Evolutionary conservation across 106 monocot species (phyloP).

Genomic region (Dendrobium catenatum): DNA sequence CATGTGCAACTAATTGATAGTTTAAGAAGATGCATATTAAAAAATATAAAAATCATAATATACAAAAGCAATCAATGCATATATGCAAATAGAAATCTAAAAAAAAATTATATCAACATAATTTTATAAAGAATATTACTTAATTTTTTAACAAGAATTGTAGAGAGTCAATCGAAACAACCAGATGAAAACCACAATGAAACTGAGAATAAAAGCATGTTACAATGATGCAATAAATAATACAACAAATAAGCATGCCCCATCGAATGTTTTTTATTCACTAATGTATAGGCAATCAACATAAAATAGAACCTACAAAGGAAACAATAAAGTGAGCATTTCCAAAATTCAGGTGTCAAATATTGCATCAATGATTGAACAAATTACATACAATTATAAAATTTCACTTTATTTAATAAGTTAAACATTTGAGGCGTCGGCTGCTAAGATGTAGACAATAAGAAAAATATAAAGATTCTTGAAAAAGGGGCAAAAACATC

Average conservation of each 20-base stretch:
- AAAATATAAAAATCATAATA: too few relatives aligned
- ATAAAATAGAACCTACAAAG: constrained; percentile 69
- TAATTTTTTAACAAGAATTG: too few relatives aligned
- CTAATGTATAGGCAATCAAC: constrained; percentile 50
- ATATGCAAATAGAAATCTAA: too few relatives aligned
- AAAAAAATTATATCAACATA: too few relatives aligned
- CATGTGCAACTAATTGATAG: too few relatives aligned
- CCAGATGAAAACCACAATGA: too few relatives aligned
- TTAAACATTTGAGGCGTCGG: constrained; percentile 50
- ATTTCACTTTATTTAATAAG: constrained; percentile 61
- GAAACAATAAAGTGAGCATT: not conserved
- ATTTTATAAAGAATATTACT: too few relatives aligned
- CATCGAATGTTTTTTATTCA: constrained; percentile 14
- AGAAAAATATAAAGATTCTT: constrained; percentile 20
- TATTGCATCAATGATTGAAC: not conserved
- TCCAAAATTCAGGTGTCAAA: not conserved
- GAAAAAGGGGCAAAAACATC: constrained; percentile 62
- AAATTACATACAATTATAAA: not conserved
- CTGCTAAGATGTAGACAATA: constrained; percentile 60
- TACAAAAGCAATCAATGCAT: too few relatives aligned
- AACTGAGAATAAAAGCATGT: too few relatives aligned
- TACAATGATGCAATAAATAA: too few relatives aligned
- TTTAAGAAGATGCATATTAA: too few relatives aligned
- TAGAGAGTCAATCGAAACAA: too few relatives aligned
- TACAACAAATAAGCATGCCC: constrained; percentile 27